These are phyloP conservation scores for Scheffersomyces titani DNA, from an alignment of 1,139 yeast genomes.

Conservation along the genomic window DNA sequence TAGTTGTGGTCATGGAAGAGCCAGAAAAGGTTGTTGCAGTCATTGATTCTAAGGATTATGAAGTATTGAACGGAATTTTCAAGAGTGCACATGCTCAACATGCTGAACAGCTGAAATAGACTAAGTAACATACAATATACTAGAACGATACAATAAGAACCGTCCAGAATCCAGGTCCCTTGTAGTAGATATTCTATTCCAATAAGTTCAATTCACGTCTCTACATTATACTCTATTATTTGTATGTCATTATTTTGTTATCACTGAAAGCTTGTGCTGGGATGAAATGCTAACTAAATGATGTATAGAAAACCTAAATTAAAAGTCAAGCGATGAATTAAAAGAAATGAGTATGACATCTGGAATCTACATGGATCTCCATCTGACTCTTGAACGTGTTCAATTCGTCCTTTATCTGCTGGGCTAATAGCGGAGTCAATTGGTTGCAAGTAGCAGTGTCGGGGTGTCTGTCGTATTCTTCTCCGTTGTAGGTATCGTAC, in stretches of 20 bases:
- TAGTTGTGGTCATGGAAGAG: slow-evolving; percentile 48
- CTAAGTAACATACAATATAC: neutral
- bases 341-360: slow-evolving; percentile 82
- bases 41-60: slow-evolving; percentile 36
- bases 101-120: slow-evolving; percentile 4
- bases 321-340: slow-evolving; percentile 21
- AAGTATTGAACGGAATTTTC: slow-evolving; percentile 45
- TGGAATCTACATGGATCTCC: slow-evolving; percentile 79
- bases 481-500: slow-evolving; percentile 82
- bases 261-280: neutral
- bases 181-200: too few species aligned
- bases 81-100: slow-evolving; percentile 42
- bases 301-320: neutral
- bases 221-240: neutral
- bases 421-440: slow-evolving; percentile 85
- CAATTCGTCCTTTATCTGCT: slow-evolving; percentile 83
- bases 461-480: slow-evolving; percentile 91
- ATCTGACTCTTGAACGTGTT: slow-evolving; percentile 75
- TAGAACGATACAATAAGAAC: neutral
- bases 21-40: slow-evolving; percentile 47
- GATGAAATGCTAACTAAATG: neutral
- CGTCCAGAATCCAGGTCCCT: too few species aligned
- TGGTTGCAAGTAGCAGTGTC: slow-evolving; percentile 93
- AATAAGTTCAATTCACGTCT: neutral
- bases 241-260: neutral